phyloP scores from a whole-genome alignment of 2,329 filamentous ascomycete species.

The Cryphonectria naterciae region DNA sequence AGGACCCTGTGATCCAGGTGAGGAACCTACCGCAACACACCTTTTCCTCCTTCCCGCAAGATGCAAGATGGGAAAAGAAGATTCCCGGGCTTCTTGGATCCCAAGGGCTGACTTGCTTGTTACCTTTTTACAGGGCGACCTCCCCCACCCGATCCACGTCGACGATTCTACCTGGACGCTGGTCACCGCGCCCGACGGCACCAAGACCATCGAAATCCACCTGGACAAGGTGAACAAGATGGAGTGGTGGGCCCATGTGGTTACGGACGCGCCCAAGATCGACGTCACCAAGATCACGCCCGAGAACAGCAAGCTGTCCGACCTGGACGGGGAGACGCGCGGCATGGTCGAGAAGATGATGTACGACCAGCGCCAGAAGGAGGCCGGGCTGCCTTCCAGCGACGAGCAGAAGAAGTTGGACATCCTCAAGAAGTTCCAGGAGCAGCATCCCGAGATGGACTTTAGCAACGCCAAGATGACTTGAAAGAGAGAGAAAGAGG shows the following conservation, averaged over 20 bases:
- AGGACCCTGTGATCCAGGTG: slow-evolving; percentile 83
- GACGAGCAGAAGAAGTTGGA: slow-evolving; percentile 97
- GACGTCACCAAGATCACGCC: slow-evolving; percentile 95
- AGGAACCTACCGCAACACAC: slow-evolving; percentile 26
- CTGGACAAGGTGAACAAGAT: slow-evolving; percentile 96
- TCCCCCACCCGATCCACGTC: slow-evolving; percentile 76
- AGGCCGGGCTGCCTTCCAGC: slow-evolving; percentile 82
- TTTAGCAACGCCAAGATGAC: slow-evolving; percentile 72
- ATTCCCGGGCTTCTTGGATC: not conserved
- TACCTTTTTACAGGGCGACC: slow-evolving; percentile 66
- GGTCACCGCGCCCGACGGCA: slow-evolving; percentile 70
- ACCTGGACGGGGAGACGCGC: slow-evolving; percentile 92
- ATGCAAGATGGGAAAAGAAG: not conserved
- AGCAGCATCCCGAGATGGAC: slow-evolving; percentile 74
- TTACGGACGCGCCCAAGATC: slow-evolving; percentile 85
- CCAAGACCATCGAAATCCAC: slow-evolving; percentile 73
- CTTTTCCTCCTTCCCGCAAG: not conserved
- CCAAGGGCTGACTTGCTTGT: not conserved
- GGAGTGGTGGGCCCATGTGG: slow-evolving; percentile 97
- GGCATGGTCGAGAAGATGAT: slow-evolving; percentile 99
- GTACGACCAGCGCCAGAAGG: slow-evolving; percentile 98
- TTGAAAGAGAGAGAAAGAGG: slow-evolving; percentile 40
- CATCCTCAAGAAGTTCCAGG: slow-evolving; percentile 90
- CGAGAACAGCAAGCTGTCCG: slow-evolving; percentile 87
- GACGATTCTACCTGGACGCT: slow-evolving; percentile 98